Base-by-base conservation (phyloP, 2,329 filamentous ascomycete species). In the Penicillium sp. region DNA sequence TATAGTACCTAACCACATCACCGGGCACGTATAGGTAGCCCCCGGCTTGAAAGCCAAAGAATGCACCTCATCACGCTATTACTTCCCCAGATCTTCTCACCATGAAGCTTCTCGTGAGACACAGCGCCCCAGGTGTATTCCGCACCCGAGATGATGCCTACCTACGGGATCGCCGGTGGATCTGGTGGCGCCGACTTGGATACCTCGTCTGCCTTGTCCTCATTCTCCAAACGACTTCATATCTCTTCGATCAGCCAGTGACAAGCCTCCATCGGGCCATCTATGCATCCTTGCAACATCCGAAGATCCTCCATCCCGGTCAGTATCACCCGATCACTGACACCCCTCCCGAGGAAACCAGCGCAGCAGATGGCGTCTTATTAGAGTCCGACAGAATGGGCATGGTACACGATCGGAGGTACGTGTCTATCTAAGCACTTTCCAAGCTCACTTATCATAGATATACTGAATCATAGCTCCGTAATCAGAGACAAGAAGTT, bases 271-370 rank as follows among this genome's bases (percentile, higher is more conserved):
- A 54, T 1, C 46, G 34, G 12, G 10, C 14, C 22, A 11, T 22
- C 16, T 41, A 46, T n/a, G 8, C 28, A 18, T 42, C 18, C 4
- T 38, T 38, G 9, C 22, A 30, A 25, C 16, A 28, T 8, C 42
- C 45, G 1, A 16, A 34, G 8, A 28, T 58, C 8, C 50, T 60
- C 46, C 56, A 50, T 11, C 58, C 58, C 0, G 56, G 58, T n/a
- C 55, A 60, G 28, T 59, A 60, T 39, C 45, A 34, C n/a, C 49
- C 53, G 10, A 28, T 22, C 2, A 9, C 7, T 8, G 46, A 28
- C 2, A 12, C 36, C 36, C 11, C 35, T 13, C 43, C 35, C 33
- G 18, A 39, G 8, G 30, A 33, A 25, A 25, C 3, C 2, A 38
- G 44, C 1, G 36, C 13, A 30, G 18, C 30, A 28, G 38, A 35